Evolutionary conservation across 2,329 filamentous ascomycete genomes (phyloP).

Genomic region (Zasmidium angulare): DNA sequence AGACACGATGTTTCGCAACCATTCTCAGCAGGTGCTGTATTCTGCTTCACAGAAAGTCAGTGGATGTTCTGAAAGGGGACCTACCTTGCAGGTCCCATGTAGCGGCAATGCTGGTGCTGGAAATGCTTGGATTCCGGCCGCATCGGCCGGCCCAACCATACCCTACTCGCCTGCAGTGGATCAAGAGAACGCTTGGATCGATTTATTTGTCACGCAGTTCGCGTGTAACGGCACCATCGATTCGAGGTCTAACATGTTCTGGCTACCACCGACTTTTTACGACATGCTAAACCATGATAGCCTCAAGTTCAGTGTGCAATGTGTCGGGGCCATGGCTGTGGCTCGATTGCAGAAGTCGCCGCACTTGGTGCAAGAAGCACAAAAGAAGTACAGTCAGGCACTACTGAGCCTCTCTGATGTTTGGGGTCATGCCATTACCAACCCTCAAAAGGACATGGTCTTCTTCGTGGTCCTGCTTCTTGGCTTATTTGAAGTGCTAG

Average conservation of each 20-base stretch:
- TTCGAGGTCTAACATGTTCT: background rate
- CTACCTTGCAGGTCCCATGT: too few relatives aligned
- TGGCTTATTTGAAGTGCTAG: background rate
- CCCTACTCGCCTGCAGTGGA: background rate
- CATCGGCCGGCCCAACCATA: background rate
- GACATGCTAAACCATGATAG: background rate
- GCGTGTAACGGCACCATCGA: background rate
- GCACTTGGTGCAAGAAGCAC: background rate
- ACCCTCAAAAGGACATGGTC: background rate
- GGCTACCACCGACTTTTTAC: background rate
- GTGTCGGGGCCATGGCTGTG: background rate
- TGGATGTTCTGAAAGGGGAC: too few relatives aligned
- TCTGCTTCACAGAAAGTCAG: too few relatives aligned
- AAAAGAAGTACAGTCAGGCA: constrained; percentile 3
- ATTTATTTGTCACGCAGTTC: background rate
- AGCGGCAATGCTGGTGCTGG: too few relatives aligned
- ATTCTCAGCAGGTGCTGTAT: background rate
- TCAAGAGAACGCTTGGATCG: background rate
- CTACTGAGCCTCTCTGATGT: background rate
- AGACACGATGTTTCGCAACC: background rate
- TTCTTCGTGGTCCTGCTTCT: background rate
- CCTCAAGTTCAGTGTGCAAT: background rate
- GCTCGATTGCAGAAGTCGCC: background rate
- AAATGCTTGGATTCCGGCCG: too few relatives aligned
- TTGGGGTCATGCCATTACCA: background rate